These are phyloP conservation scores for Hyaloperonospora arabidopsidis DNA, from an alignment of 352 stramenopile genomes.

Conservation along the genomic window DNA sequence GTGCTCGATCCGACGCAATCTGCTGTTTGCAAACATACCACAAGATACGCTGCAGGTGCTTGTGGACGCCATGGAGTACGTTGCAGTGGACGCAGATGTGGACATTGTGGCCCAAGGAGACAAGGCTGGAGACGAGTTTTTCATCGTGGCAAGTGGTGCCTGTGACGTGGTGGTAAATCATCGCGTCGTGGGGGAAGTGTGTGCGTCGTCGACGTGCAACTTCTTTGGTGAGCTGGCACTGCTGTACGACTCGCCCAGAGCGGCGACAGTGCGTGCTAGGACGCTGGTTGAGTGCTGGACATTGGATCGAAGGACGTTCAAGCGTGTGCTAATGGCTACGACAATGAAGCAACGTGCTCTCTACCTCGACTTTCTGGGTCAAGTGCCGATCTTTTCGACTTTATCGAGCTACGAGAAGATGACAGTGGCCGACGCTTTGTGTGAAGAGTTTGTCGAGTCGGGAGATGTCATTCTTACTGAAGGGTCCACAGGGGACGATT, in stretches of 20 bases:
- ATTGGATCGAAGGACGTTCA: conserved; percentile 75
- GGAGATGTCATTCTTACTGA: conserved; percentile 41
- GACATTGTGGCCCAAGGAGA: conserved; percentile 72
- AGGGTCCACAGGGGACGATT: conserved; percentile 57
- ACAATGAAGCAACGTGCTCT: conserved; percentile 57
- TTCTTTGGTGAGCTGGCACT: conserved; percentile 92
- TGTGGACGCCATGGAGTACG: conserved; percentile 67
- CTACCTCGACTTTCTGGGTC: conserved; percentile 51
- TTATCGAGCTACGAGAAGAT: conserved; percentile 67
- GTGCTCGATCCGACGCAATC: conserved; percentile 46
- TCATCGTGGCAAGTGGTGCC: conserved; percentile 84
- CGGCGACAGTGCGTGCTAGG: conserved; percentile 70
- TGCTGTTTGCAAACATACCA: conserved; percentile 60
- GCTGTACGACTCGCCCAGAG: conserved; percentile 87
- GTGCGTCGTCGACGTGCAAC: conserved; percentile 47
- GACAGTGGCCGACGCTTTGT: conserved; percentile 64
- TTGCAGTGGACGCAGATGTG: conserved; percentile 31
- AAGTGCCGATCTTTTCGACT: conserved; percentile 70
- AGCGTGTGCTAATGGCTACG: conserved; percentile 58
- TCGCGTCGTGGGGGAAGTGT: conserved; percentile 49
- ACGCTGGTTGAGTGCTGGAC: conserved; percentile 80
- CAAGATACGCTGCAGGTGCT: conserved; percentile 60
- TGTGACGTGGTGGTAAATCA: conserved; percentile 62
- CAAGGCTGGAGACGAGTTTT: conserved; percentile 80
- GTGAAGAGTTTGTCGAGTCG: conserved; percentile 42